Percentiles rank a stretch among this genome's conserved stretches.
phyloP scores from a whole-genome alignment of 148 eudicot species.

The Vaccinium myrtillus region DNA sequence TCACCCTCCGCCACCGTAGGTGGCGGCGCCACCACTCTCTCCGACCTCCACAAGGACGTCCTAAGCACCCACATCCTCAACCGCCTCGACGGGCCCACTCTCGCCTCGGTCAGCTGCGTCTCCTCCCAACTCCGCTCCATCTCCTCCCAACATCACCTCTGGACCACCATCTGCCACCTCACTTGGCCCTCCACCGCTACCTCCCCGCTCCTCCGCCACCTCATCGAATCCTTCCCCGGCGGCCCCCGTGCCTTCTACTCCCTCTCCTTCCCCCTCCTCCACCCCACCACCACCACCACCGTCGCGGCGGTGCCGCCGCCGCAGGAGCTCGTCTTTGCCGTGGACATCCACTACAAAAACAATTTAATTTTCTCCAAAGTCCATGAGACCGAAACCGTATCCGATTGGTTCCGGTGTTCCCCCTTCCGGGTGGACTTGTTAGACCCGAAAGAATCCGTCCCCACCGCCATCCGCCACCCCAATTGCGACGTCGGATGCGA shows the following conservation, averaged over 20 bases:
- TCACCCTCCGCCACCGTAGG: constrained; percentile 15
- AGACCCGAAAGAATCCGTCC: constrained; percentile 59
- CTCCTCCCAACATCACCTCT: constrained; percentile 42
- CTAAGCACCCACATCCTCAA: constrained; percentile 59
- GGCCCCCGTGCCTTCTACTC: constrained; percentile 60
- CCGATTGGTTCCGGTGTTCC: constrained; percentile 71
- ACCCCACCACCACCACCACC: constrained; percentile 17
- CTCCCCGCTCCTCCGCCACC: constrained; percentile 35
- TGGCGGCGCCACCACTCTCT: constrained; percentile 34
- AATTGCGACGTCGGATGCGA: constrained; percentile 47
- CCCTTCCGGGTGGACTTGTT: constrained; percentile 76
- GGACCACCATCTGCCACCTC: constrained; percentile 59
- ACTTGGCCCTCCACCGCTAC: constrained; percentile 72
- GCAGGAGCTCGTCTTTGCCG: constrained; percentile 62
- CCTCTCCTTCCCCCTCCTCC: constrained; percentile 48
- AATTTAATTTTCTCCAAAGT: constrained; percentile 46
- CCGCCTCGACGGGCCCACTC: constrained; percentile 65
- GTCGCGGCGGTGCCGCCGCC: constrained; percentile 23
- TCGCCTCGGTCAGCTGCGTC: constrained; percentile 54
- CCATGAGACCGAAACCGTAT: constrained; percentile 56
- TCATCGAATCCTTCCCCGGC: constrained; percentile 56
- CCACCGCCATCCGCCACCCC: constrained; percentile 43
- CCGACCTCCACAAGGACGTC: constrained; percentile 55
- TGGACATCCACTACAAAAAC: constrained; percentile 59
- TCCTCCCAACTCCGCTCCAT: constrained; percentile 57